These are phyloP conservation scores for Aspergillus heteromorphus DNA, from an alignment of 495 filamentous ascomycete species.

Conservation along the genomic window DNA sequence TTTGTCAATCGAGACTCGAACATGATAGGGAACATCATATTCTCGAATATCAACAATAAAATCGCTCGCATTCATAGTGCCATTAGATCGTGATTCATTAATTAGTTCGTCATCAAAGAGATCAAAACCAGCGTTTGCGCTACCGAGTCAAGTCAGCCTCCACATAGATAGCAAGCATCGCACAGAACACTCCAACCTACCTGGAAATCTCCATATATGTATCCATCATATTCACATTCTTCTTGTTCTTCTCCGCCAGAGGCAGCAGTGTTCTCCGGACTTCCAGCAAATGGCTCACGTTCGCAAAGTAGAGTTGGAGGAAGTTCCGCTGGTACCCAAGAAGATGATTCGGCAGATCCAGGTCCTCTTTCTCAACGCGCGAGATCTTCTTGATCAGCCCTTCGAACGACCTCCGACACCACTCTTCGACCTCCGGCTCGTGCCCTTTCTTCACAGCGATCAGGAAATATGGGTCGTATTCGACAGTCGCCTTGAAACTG, in stretches of 20 bases:
- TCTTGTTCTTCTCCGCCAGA: slow-evolving; percentile 93
- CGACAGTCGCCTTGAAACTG: slow-evolving; percentile 93
- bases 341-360: slow-evolving; percentile 94
- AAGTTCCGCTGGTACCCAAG: slow-evolving; percentile 85
- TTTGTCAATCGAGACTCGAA: slow-evolving; percentile 95
- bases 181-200: slow-evolving; percentile 45
- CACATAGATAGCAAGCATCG: background rate
- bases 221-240: slow-evolving; percentile 92
- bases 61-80: slow-evolving; percentile 85
- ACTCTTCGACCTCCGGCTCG: slow-evolving; percentile 94
- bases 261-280: slow-evolving; percentile 80
- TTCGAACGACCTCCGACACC: slow-evolving; percentile 79
- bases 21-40: slow-evolving; percentile 99
- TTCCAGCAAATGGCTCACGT: slow-evolving; percentile 76
- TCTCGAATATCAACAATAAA: slow-evolving; percentile 98
- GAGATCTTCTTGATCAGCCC: slow-evolving; percentile 74
- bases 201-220: slow-evolving; percentile 94
- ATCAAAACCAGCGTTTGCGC: slow-evolving; percentile 84
- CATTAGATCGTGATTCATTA: slow-evolving; percentile 79
- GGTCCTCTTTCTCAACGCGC: slow-evolving; percentile 84
- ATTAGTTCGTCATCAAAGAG: slow-evolving; percentile 89
- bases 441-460: slow-evolving; percentile 82
- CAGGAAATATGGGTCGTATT: slow-evolving; percentile 95
- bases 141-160: slow-evolving; percentile 34
- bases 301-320: slow-evolving; percentile 78